Conservation (phyloP, 345 rosid genomes). For the Limnanthes douglasii region DNA sequence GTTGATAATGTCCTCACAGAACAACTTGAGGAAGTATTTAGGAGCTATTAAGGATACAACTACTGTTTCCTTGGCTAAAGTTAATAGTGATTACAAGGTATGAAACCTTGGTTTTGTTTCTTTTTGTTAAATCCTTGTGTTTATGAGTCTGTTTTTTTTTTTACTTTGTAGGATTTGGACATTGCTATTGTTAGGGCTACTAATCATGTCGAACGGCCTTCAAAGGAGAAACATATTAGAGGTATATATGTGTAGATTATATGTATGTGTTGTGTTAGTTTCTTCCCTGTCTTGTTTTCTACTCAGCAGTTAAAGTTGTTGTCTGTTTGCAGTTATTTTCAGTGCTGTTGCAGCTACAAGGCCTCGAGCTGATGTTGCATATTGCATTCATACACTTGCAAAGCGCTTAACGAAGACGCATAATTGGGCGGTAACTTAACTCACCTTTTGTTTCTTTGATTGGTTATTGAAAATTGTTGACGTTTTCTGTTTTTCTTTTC, state of each 20-base stretch:
- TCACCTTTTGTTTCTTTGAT: not conserved
- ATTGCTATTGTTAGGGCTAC: slow-evolving; percentile 94
- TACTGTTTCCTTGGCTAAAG: slow-evolving; percentile 96
- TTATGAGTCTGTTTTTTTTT: not conserved
- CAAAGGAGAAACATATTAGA: slow-evolving; percentile 77
- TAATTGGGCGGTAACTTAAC: slow-evolving; percentile 82
- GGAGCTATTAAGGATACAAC: slow-evolving; percentile 96
- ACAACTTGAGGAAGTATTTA: slow-evolving; percentile 82
- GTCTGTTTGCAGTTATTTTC: slow-evolving; percentile 64
- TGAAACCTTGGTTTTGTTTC: not conserved
- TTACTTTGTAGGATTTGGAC: slow-evolving; percentile 63
- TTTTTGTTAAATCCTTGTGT: not conserved
- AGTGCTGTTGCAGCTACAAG: slow-evolving; percentile 89
- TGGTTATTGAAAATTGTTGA: too few relatives aligned
- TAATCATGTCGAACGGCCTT: slow-evolving; percentile 85
- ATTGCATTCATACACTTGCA: slow-evolving; percentile 88
- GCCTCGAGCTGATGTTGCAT: slow-evolving; percentile 98
- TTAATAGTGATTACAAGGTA: slow-evolving; percentile 95
- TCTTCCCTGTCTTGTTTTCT: not conserved
- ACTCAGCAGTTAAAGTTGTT: not conserved
- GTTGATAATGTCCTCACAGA: too few relatives aligned
- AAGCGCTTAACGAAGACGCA: slow-evolving; percentile 76
- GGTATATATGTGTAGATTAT: slow-evolving; percentile 22
- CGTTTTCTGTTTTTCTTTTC: not conserved
- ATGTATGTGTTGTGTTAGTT: not conserved